Percentiles rank a stretch among this genome's conserved stretches.
Evolutionary conservation across 169 alveolate species (phyloP).

Genomic region (Plasmodium inui): DNA sequence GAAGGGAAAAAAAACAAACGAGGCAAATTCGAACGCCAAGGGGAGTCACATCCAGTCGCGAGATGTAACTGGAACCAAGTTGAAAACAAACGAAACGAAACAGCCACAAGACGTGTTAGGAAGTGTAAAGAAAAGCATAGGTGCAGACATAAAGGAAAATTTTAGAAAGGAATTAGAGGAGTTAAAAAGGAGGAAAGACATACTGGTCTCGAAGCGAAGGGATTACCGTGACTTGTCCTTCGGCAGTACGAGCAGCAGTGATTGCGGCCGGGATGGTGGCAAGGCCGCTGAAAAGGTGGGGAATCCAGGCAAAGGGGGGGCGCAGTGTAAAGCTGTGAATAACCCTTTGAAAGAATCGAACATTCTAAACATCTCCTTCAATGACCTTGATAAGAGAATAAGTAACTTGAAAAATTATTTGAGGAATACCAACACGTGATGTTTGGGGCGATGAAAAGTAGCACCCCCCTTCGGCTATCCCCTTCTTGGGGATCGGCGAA

Average conservation of each 20-base stretch:
- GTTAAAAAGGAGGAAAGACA: conserved; percentile 43
- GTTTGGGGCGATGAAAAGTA: neutral
- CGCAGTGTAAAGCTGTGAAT: neutral
- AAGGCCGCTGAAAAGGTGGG: neutral
- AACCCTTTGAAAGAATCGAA: conserved; percentile 33
- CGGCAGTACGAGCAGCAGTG: conserved; percentile 44
- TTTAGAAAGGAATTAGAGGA: conserved; percentile 53
- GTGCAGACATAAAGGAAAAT: conserved; percentile 14
- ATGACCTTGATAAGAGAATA: conserved; percentile 59
- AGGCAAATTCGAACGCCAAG: neutral
- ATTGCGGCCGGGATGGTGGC: neutral
- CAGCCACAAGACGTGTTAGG: neutral
- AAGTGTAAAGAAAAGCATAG: conserved; percentile 18
- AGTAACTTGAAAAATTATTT: conserved; percentile 54
- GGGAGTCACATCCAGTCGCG: neutral
- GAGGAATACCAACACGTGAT: conserved; percentile 33
- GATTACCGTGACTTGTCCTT: conserved; percentile 15
- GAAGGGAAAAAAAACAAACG: neutral
- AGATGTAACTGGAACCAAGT: neutral
- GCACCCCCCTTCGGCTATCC: neutral
- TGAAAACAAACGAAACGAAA: neutral
- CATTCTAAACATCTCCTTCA: conserved; percentile 28
- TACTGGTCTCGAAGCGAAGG: conserved; percentile 13
- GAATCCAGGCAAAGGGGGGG: neutral
- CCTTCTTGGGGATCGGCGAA: neutral